Base-by-base conservation (phyloP, 2,329 filamentous ascomycete genomes). In the Stemphylium lycopersici region DNA sequence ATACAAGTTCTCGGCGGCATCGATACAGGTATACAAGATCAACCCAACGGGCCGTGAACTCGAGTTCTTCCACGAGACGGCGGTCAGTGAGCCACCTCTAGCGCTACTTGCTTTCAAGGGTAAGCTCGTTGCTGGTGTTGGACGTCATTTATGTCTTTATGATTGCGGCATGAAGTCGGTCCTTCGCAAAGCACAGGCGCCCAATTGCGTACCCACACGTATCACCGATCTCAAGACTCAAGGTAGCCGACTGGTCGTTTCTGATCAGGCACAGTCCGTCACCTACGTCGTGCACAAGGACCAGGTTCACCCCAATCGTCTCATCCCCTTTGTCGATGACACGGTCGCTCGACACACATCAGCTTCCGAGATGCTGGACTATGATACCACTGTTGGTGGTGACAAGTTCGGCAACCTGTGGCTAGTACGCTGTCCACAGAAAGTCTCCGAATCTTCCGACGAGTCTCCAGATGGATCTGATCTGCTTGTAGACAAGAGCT, bases 371-470 rank as follows among this genome's bases (percentile, higher is more conserved):
- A 96, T 99, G 91, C 88, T 98, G 2, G 95, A 99, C 77, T 99
- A 99, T 75, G 95, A 99, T 73, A 96, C 95, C 1, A 87, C 90
- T 20, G 93, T 92, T 2, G 95, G 93, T 32, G 93, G 93, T 32
- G 95, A 99, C 79, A 98, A 97, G 72, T 99, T 99, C 63, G 96
- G 95, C 56, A 99, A 99, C 68, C 78, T 99, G 13, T 99, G 92
- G 88, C 85, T 99, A 39, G 83, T 99, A 26, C 89, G 95, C 42
- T 95, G 90, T 68, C 92, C 93, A 0, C 81, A 87, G 56, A 95
- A 96, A 73, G 87, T 89, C 6, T 96, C 91, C 33, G 88, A 92
- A 62, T 91, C 96, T 72, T 90, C 92, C 0, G 95, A 99, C 67
- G 95, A 97, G 74, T 91, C 96, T 56, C 91, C 91, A 41, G 90